Conservation (phyloP, 768 basidiomycete species). For the Pleurotus cornucopiae region DNA sequence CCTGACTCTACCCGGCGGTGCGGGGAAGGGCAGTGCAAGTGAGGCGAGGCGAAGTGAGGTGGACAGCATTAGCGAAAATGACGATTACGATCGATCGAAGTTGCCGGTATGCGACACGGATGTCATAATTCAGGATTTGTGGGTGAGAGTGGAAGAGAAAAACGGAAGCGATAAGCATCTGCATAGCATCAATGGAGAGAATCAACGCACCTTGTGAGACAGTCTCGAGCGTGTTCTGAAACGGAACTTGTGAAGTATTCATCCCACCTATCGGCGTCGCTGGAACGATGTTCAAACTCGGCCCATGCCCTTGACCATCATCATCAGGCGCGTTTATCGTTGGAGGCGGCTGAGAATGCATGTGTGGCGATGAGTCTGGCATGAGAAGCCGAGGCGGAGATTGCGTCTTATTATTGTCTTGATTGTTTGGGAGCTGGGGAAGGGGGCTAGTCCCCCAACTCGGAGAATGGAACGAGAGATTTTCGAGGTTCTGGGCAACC, state of each 20-base stretch:
- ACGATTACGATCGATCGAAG: not conserved
- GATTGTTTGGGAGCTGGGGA: conserved; percentile 27
- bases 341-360: conserved; percentile 30
- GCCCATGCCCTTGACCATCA: conserved; percentile 47
- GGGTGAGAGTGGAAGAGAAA: not conserved
- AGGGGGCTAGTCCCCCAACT: conserved; percentile 50
- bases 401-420: conserved; percentile 45
- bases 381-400: conserved; percentile 58
- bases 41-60: not conserved
- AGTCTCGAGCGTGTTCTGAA: conserved; percentile 45
- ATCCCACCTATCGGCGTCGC: conserved; percentile 74
- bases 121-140: not conserved
- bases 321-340: conserved; percentile 63
- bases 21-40: not conserved
- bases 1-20: not conserved
- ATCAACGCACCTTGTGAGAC: conserved; percentile 49
- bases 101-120: not conserved
- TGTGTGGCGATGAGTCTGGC: conserved; percentile 38
- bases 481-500: conserved; percentile 57
- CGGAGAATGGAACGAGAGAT: conserved; percentile 63
- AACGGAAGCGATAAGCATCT: conserved; percentile 6
- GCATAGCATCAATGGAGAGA: conserved; percentile 6
- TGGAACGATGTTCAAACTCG: conserved; percentile 74
- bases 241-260: conserved; percentile 42
- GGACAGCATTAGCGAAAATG: not conserved